Evolutionary conservation across 495 filamentous ascomycete species (phyloP), one percentile per base, ranked within the genome.

Genomic region (Aspergillus bertholletiae): DNA sequence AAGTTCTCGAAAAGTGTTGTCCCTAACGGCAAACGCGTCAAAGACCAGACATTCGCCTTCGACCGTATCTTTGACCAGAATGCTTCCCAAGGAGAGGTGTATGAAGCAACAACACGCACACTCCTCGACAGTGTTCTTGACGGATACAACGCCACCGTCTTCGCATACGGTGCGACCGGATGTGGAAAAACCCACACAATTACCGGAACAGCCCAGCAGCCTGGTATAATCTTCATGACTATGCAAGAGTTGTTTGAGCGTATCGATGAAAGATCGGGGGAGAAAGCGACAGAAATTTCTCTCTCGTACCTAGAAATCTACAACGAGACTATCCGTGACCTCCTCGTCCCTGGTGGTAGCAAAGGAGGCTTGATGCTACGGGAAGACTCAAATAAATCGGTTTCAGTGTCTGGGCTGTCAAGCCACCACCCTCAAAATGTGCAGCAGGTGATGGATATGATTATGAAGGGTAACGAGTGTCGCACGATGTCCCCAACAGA

Each of bases 141-240:
- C 56, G 94, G 94, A 46, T 99, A 96, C 75, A 99, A 99, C 78
- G 94, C 95, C 40, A 99, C 94, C 0, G 94, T 99, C 0, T 99
- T 97, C 69, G 94, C 94, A 24, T 99, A 99, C 71, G 94, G 94
- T 59, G 94, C 94, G 18, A 99, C 94, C 2, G 94, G 94, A 32
- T 98, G 94, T 69, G 94, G 94, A 68, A 98, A 97, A 73, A 98
- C 94, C 17, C 94, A 98, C 71, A 98, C 94, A 13, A 98, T 98
- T 68, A 89, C 87, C n/a, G 92, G 94, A 49, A 97, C 93, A 0
- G 76, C 89, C 0, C 90, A 96, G 67, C 87, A 94, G 67, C 94
- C 94, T 4, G 94, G 94, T 40, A 97, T 99, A 53, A 99, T 99
- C 65, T 99, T 97, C 71, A 72, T 99, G 49, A 97, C 94, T 0